A percentile compares a stretch with the other conserved stretches of the same genome.
Conservation (phyloP, 208 protist species). For the Leishmania aethiopica region DNA sequence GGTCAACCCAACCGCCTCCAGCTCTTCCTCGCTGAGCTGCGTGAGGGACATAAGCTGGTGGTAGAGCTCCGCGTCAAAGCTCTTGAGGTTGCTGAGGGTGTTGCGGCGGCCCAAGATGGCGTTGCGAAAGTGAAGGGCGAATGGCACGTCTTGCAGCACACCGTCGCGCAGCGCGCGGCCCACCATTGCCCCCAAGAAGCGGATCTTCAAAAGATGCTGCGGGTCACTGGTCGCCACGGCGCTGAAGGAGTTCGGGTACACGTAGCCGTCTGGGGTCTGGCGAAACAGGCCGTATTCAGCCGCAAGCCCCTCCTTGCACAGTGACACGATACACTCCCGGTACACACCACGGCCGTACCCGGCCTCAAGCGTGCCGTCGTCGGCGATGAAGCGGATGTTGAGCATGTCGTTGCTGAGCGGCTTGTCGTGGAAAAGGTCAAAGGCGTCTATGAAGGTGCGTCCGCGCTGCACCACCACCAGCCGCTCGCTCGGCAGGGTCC, state of each 20-base stretch:
- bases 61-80: constrained; percentile 89
- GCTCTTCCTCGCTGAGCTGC: constrained; percentile 61
- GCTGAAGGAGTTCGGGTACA: constrained; percentile 93
- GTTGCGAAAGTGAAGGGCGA: constrained; percentile 93
- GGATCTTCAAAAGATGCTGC: constrained; percentile 66
- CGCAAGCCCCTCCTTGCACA: constrained; percentile 85
- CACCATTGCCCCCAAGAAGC: constrained; percentile 92
- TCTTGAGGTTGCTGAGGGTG: constrained; percentile 87
- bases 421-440: constrained; percentile 55
- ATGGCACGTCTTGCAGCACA: constrained; percentile 89
- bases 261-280: constrained; percentile 74
- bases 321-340: constrained; percentile 85
- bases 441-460: constrained; percentile 83
- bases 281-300: constrained; percentile 85
- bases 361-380: constrained; percentile 59
- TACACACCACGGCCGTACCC: constrained; percentile 94
- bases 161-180: constrained; percentile 91
- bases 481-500: constrained; percentile 20
- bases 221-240: constrained; percentile 65
- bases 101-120: constrained; percentile 87
- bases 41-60: constrained; percentile 79
- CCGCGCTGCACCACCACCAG: constrained; percentile 58
- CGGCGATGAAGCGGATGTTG: constrained; percentile 60
- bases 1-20: constrained; percentile 70
- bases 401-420: constrained; percentile 53